Base-by-base conservation (phyloP, 2,329 filamentous ascomycete genomes). In the Didymella keratinophila region DNA sequence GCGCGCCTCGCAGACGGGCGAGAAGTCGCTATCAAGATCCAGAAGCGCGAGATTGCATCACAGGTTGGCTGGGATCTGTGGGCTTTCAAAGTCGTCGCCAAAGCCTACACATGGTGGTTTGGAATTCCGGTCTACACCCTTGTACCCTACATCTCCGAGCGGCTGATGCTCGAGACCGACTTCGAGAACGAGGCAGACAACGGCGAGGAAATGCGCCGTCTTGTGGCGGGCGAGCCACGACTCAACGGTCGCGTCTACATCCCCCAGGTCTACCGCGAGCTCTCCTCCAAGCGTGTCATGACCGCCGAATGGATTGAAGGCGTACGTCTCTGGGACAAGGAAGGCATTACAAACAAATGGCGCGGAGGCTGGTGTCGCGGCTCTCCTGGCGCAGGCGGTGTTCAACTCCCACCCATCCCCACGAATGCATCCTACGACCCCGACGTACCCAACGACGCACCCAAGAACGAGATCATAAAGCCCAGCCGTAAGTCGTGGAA, bases 271-370 rank as follows among this genome's bases (percentile, higher is more conserved):
- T 94, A 96, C 75, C 83, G 88, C 4, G 92, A 97, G 60, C 84
- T 97, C 27, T 93, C 87, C 51, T 93, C 90, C 16, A 90, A 84
- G 72, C 86, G 95, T 36, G 88, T 99, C 47, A 89, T 99, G 81
- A 96, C 93, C 0, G 93, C 94, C 0, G 95, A 99, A 76, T 99
- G 95, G 95, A 96, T 99, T 58, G 95, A 99, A 78, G 95, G 95
- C 7, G 87, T 96, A 2, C 86, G 93, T 1, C 82, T 99, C 2
- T 97, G 93, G 92, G 94, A 98, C 70, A 96, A 96, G 75, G 87
- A 91, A 56, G 84, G 89, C 52, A 89, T 97, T 72, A 90, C 87
- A 0, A 84, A 84, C 2, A 82, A 85, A 4, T 98, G 95, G 94
- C 79, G 88, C 36, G 93, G 93, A 21, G 90, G 91, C 7, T 86